Evolutionary conservation across 2,329 filamentous ascomycete species (phyloP).

Genomic region (Ascochyta clinopodiicola): DNA sequence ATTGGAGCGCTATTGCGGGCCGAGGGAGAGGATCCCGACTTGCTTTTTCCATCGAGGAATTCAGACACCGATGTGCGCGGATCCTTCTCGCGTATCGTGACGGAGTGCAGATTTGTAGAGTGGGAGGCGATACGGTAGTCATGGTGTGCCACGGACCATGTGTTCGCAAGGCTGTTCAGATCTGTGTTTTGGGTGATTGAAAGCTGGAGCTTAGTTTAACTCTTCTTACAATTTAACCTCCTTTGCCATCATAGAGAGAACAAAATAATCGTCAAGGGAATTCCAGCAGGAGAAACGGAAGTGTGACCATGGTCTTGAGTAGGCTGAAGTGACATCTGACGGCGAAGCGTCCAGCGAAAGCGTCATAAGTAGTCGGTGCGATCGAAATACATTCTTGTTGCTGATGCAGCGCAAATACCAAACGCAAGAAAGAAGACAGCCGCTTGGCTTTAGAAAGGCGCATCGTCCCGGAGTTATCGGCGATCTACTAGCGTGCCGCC

Average conservation of each 20-base stretch:
- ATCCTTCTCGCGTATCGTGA: slow-evolving; percentile 7
- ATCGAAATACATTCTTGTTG: not conserved
- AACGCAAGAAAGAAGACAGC: not conserved
- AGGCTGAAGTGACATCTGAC: not conserved
- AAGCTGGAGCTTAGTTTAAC: not conserved
- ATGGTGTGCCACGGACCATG: not conserved
- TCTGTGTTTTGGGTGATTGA: not conserved
- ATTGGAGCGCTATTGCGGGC: slow-evolving; percentile 13
- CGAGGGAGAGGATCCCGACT: slow-evolving; percentile 4
- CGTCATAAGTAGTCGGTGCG: not conserved
- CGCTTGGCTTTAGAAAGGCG: not conserved
- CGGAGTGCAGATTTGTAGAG: not conserved
- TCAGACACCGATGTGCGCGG: not conserved
- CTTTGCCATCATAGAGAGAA: not conserved
- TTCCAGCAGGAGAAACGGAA: not conserved
- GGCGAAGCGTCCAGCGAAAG: not conserved
- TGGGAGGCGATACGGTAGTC: not conserved
- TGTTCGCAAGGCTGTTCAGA: slow-evolving; percentile 1
- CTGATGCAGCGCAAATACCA: not conserved
- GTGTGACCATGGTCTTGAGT: not conserved
- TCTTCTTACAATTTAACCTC: not conserved
- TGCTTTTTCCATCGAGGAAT: not conserved
- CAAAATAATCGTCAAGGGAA: not conserved
- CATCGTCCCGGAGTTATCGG: slow-evolving; percentile 7
- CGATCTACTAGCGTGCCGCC: slow-evolving; percentile 7